Percentiles rank a stretch among this genome's conserved stretches.
Conservation (phyloP, 2,329 filamentous ascomycete genomes). For the Botrytis pseudocinerea region DNA sequence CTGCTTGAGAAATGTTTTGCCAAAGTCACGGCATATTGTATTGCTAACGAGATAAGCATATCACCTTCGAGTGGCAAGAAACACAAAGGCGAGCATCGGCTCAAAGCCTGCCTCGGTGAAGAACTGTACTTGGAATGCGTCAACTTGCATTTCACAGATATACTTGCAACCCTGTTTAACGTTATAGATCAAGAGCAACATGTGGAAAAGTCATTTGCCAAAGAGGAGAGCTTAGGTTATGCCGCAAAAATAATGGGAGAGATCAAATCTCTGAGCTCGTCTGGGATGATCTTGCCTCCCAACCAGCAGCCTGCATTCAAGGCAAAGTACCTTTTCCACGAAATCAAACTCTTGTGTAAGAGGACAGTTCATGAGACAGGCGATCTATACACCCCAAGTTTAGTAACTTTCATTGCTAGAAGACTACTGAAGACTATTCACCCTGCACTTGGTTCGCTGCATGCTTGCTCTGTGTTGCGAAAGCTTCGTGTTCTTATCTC, state of each 20-base stretch:
- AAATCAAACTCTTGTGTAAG: conserved; percentile 76
- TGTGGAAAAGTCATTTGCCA: conserved; percentile 65
- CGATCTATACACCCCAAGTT: conserved; percentile 72
- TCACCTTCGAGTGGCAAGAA: conserved; percentile 43
- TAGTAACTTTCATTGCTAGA: conserved; percentile 73
- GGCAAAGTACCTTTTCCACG: conserved; percentile 71
- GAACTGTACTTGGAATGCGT: conserved; percentile 64
- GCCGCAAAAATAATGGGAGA: conserved; percentile 64
- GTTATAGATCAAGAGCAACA: conserved; percentile 65
- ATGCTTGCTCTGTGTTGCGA: conserved; percentile 82
- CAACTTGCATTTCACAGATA: conserved; percentile 70
- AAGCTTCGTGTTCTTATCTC: conserved; percentile 82
- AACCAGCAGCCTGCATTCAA: conserved; percentile 88
- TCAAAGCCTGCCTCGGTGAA: conserved; percentile 69
- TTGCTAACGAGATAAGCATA: conserved; percentile 69
- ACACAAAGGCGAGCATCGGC: conserved; percentile 59
- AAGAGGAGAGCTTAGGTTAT: conserved; percentile 56
- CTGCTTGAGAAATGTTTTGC: conserved; percentile 71
- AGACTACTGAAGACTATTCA: conserved; percentile 79
- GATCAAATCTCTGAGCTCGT: conserved; percentile 70
- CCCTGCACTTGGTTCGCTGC: conserved; percentile 78
- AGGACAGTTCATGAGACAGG: conserved; percentile 65
- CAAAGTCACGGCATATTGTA: conserved; percentile 78
- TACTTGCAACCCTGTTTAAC: conserved; percentile 74
- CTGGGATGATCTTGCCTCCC: conserved; percentile 64